These are phyloP conservation scores for Silene noctiflora DNA, from an alignment of 179 eudicot species.

Conservation along the genomic window DNA sequence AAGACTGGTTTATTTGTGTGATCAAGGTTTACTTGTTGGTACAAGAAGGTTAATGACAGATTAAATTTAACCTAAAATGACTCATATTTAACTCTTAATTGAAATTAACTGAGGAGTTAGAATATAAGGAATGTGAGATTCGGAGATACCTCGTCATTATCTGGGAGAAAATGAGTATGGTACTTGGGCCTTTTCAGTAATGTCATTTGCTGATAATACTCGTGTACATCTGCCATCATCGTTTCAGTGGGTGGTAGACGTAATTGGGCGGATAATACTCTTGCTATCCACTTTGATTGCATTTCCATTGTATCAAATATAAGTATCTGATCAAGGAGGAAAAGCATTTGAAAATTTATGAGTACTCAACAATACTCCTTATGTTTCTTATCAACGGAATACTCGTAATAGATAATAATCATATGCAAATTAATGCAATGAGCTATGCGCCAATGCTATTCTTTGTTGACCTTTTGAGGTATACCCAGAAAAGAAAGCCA, in stretches of 20 bases:
- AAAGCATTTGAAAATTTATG: not conserved
- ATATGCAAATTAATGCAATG: too few relatives aligned
- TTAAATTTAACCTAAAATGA: too few relatives aligned
- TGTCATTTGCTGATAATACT: constrained; percentile 32
- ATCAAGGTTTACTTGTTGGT: too few relatives aligned
- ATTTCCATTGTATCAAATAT: constrained; percentile 32
- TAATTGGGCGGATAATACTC: constrained; percentile 34
- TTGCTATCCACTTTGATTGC: constrained; percentile 39
- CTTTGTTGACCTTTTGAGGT: constrained; percentile 24
- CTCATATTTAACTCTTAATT: too few relatives aligned
- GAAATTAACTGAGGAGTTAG: too few relatives aligned
- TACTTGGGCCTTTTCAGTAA: constrained; percentile 27
- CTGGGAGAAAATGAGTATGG: constrained; percentile 24
- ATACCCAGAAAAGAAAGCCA: constrained; percentile 47
- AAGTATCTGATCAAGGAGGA: constrained; percentile 17
- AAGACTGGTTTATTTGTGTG: too few relatives aligned
- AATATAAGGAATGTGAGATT: too few relatives aligned
- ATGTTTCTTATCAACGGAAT: too few relatives aligned
- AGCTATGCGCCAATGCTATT: too few relatives aligned
- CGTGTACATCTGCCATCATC: constrained; percentile 33
- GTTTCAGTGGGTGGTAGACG: constrained; percentile 28
- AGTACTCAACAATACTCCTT: not conserved
- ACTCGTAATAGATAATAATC: too few relatives aligned
- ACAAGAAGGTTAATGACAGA: too few relatives aligned
- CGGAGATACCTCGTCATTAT: constrained; percentile 23